These are phyloP conservation scores for Cryptococcus wingfieldii DNA, from an alignment of 1,284 basidiomycete genomes.

Conservation along the genomic window DNA sequence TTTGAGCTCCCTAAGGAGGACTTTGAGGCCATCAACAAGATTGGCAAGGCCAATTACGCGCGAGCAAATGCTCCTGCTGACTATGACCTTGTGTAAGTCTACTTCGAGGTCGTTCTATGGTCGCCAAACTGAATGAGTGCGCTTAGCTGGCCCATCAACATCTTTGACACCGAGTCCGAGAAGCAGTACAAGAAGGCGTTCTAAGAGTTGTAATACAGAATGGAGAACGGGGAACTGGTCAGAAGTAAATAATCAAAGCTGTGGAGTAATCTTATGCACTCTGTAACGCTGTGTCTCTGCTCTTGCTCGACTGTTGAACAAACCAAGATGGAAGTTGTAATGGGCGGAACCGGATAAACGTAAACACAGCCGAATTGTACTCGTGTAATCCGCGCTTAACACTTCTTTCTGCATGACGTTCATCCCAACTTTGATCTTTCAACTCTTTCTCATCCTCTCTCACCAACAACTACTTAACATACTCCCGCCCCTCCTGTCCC, in stretches of 20 bases:
- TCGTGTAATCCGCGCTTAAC: not conserved
- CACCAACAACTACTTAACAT: not conserved
- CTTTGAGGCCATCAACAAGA: slow-evolving; percentile 56
- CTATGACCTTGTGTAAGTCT: slow-evolving; percentile 51
- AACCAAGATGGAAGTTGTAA: too few species aligned
- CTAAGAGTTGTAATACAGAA: slow-evolving; percentile 6
- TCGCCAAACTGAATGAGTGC: not conserved
- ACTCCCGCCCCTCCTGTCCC: not conserved
- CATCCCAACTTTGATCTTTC: not conserved
- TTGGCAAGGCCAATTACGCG: slow-evolving; percentile 56
- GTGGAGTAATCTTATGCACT: not conserved
- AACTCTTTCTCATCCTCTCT: not conserved
- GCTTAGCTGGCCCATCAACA: slow-evolving; percentile 61
- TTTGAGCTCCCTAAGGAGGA: slow-evolving; percentile 61
- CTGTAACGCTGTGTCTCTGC: not conserved
- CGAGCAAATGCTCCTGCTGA: slow-evolving; percentile 62
- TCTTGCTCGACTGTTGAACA: too few species aligned
- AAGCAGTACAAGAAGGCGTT: slow-evolving; percentile 48
- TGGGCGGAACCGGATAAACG: too few species aligned
- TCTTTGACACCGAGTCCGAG: slow-evolving; percentile 64
- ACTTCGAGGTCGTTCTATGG: not conserved
- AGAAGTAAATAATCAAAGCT: not conserved
- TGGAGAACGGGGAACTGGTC: not conserved
- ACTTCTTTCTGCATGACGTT: not conserved
- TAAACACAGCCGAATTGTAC: not conserved